Evolutionary conservation across 2,329 filamentous ascomycete genomes (phyloP).

Genomic region (Hypoxylon sp.): DNA sequence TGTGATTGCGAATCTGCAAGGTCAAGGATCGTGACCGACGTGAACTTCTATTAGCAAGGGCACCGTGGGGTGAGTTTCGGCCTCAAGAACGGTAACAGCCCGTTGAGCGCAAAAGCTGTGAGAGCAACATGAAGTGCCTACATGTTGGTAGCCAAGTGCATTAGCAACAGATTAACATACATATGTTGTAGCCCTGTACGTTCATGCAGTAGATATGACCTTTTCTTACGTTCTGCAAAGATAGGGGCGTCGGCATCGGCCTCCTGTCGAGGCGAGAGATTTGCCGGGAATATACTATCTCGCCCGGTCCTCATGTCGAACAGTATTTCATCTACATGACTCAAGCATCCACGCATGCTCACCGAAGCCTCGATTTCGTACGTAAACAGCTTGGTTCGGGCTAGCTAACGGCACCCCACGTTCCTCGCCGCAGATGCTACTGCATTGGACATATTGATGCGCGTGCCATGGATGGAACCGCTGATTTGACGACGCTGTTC

Average conservation of each 20-base stretch:
- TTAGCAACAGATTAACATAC: background rate
- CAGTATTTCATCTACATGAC: background rate
- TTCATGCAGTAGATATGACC: constrained; percentile 7
- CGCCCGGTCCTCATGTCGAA: background rate
- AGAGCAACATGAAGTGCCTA: too few species aligned
- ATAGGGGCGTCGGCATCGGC: background rate
- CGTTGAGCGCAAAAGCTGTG: background rate
- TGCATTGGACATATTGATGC: constrained; percentile 3
- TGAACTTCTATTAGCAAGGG: background rate
- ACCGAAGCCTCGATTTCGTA: constrained; percentile 12
- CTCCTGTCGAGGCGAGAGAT: background rate
- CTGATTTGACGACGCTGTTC: constrained; percentile 27
- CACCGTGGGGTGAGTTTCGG: constrained; percentile 7
- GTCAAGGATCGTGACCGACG: background rate
- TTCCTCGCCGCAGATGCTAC: constrained; percentile 14
- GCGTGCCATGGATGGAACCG: constrained; percentile 9
- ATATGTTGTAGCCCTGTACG: background rate
- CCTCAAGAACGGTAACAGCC: constrained; percentile 7
- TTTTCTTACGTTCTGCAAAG: background rate
- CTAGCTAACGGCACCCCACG: constrained; percentile 20
- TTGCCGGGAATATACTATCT: background rate
- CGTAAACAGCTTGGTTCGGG: constrained; percentile 8
- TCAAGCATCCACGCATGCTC: constrained; percentile 2
- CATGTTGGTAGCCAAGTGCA: background rate
- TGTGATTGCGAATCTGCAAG: constrained; percentile 14